Percentiles rank a stretch among this genome's conserved stretches.
These are phyloP conservation scores for Aureobasidium melanogenum DNA, from an alignment of 2,329 filamentous ascomycete genomes.

Conservation along the genomic window DNA sequence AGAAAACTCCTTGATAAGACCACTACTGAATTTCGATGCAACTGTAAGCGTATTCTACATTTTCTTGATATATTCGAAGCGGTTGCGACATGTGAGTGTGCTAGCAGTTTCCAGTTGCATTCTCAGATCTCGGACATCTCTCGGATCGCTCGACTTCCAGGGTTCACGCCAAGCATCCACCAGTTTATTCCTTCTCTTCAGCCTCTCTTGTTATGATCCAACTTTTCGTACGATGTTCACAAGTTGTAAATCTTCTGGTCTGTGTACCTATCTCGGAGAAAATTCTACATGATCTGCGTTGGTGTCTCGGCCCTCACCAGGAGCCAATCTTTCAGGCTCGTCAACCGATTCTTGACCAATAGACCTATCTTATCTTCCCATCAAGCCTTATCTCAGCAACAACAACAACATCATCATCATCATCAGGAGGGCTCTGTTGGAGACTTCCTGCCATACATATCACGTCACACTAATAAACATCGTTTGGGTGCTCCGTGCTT, in stretches of 20 bases:
- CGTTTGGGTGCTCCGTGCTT: background rate
- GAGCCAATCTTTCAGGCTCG: background rate
- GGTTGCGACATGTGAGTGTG: background rate
- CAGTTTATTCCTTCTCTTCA: background rate
- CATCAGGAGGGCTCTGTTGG: background rate
- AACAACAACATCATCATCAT: background rate
- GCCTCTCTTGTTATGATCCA: background rate
- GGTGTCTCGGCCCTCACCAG: background rate
- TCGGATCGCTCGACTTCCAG: background rate
- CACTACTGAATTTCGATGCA: background rate
- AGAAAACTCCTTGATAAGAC: background rate
- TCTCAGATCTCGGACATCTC: constrained; percentile 3
- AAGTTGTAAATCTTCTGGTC: background rate
- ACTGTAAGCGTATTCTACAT: background rate
- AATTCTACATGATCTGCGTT: background rate
- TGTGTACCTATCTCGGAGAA: background rate
- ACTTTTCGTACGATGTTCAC: background rate
- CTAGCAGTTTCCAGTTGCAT: background rate
- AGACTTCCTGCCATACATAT: background rate
- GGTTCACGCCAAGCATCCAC: background rate
- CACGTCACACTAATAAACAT: background rate
- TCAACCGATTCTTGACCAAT: background rate
- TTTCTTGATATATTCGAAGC: constrained; percentile 3
- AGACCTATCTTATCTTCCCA: background rate
- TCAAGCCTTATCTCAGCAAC: background rate